Evolutionary conservation across 2,329 filamentous ascomycete species (phyloP).

Genomic region (Thelonectria discophora): DNA sequence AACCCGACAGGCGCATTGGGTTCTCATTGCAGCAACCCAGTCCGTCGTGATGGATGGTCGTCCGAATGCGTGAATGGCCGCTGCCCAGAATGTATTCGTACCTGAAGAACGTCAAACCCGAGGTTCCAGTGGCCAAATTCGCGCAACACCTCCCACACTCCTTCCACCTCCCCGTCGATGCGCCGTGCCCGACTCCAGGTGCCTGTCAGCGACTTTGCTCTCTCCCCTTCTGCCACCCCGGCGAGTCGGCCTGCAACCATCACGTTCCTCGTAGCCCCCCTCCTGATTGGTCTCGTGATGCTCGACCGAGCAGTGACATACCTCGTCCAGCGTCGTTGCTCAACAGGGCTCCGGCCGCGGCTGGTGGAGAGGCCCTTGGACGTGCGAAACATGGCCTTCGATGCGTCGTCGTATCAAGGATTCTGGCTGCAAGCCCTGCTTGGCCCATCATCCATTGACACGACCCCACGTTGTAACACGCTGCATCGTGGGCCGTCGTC

Average conservation of each 20-base stretch:
- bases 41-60: conserved; percentile 33
- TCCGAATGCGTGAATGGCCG: conserved; percentile 27
- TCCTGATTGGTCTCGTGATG: conserved; percentile 39
- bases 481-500: conserved; percentile 38
- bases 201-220: conserved; percentile 23
- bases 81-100: conserved; percentile 20
- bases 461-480: conserved; percentile 43
- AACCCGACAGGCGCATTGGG: conserved; percentile 7
- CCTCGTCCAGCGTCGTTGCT: conserved; percentile 30
- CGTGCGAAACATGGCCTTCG: conserved; percentile 30
- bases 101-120: conserved; percentile 24
- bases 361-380: conserved; percentile 28
- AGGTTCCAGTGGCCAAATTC: conserved; percentile 33
- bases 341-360: conserved; percentile 28
- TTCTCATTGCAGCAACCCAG: conserved; percentile 11
- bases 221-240: conserved; percentile 1
- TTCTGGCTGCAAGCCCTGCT: conserved; percentile 26
- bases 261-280: conserved; percentile 36
- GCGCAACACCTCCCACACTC: conserved; percentile 30
- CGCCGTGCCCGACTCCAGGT: conserved; percentile 22
- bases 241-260: conserved; percentile 31
- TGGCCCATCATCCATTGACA: conserved; percentile 41
- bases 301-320: conserved; percentile 31
- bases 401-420: conserved; percentile 32
- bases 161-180: conserved; percentile 16